phyloP scores from a whole-genome alignment of 208 protist species.

The Trypanosomatidae sp. region DNA sequence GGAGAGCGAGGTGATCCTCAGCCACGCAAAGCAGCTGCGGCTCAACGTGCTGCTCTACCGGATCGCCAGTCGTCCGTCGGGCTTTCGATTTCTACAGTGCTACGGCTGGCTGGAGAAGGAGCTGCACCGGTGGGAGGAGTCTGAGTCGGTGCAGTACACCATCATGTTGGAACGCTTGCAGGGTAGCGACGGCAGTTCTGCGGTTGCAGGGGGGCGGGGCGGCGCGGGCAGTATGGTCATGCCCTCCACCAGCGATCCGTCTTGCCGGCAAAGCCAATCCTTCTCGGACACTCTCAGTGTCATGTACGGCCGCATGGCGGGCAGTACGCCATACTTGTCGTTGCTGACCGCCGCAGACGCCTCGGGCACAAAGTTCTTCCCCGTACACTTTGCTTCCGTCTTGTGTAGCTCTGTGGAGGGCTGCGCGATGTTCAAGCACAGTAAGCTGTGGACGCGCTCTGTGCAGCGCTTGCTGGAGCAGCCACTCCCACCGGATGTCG shows the following conservation, averaged over 20 bases:
- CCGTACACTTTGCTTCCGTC: slow-evolving; percentile 78
- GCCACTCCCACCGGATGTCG: slow-evolving; percentile 71
- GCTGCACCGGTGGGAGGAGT: slow-evolving; percentile 76
- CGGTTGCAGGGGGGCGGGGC: not conserved
- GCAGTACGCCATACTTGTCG: slow-evolving; percentile 26
- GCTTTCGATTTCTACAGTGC: slow-evolving; percentile 84
- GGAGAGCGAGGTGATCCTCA: slow-evolving; percentile 77
- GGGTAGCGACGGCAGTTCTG: slow-evolving; percentile 26
- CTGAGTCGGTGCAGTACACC: slow-evolving; percentile 59
- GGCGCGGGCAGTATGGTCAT: slow-evolving; percentile 7
- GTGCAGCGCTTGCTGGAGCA: slow-evolving; percentile 68
- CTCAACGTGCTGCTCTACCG: slow-evolving; percentile 77
- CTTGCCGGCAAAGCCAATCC: slow-evolving; percentile 39
- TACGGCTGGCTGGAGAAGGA: slow-evolving; percentile 88
- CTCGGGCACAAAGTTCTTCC: slow-evolving; percentile 60
- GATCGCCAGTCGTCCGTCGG: slow-evolving; percentile 68
- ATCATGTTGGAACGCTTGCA: slow-evolving; percentile 56
- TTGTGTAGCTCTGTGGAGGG: slow-evolving; percentile 78
- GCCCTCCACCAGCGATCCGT: slow-evolving; percentile 16
- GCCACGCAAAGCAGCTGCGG: slow-evolving; percentile 63
- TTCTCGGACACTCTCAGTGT: slow-evolving; percentile 38
- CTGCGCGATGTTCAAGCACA: slow-evolving; percentile 80
- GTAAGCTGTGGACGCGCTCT: slow-evolving; percentile 77
- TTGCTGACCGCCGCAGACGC: slow-evolving; percentile 37
- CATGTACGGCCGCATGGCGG: slow-evolving; percentile 14